A percentile compares a stretch with the other conserved stretches of the same genome.
Conservation (phyloP, 257 asterid species). For the Agastache rugosa region DNA sequence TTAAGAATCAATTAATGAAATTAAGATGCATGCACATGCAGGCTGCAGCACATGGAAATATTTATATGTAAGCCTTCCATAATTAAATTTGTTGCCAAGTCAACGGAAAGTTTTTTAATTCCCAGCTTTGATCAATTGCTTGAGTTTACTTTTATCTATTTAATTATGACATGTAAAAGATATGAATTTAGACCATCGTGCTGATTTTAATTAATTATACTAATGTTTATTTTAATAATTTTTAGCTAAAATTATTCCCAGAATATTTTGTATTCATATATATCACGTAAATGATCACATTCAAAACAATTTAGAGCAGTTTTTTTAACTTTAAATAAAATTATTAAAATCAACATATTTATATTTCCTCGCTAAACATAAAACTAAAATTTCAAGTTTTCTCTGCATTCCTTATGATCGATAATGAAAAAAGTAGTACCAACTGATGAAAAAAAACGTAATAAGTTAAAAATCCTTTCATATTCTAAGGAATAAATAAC, state of each 20-base stretch:
- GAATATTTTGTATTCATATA: not conserved
- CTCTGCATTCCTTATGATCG: too few relatives aligned
- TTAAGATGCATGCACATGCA: constrained; percentile 12
- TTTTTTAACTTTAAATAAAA: too few relatives aligned
- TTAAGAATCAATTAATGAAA: not conserved
- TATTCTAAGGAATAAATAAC: too few relatives aligned
- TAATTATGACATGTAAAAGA: not conserved
- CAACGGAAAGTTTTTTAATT: not conserved
- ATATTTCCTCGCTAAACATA: too few relatives aligned
- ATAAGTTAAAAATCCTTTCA: too few relatives aligned
- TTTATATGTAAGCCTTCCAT: not conserved
- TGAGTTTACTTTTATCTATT: not conserved
- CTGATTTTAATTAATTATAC: not conserved
- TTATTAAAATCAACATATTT: too few relatives aligned
- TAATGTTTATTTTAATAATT: not conserved
- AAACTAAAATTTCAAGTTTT: too few relatives aligned
- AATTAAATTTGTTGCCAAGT: not conserved
- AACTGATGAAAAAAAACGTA: too few relatives aligned
- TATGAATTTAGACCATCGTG: not conserved
- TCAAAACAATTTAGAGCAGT: not conserved
- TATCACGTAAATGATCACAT: not conserved
- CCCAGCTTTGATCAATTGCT: not conserved
- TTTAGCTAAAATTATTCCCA: not conserved
- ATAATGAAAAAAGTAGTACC: too few relatives aligned
- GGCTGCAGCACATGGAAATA: constrained; percentile 16